Evolutionary conservation across 306 rosid genomes (phyloP).

Genomic region (Quercus wislizeni): DNA sequence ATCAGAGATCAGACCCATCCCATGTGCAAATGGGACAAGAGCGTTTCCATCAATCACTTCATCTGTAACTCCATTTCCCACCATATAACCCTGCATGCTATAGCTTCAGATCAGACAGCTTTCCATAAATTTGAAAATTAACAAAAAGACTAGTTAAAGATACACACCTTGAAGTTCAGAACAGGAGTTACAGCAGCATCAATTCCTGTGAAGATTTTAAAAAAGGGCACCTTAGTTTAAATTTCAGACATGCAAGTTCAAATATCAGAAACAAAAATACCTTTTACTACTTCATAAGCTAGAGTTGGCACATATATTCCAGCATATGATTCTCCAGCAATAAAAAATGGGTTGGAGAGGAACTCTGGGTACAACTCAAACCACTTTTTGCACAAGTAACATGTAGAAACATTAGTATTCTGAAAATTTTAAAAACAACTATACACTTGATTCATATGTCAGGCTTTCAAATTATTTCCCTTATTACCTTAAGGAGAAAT

Average conservation of each 20-base stretch:
- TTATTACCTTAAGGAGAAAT: slow-evolving; percentile 80
- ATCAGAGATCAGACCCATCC: slow-evolving; percentile 93
- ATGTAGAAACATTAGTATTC: slow-evolving; percentile 21
- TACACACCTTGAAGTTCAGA: slow-evolving; percentile 72
- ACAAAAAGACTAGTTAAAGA: slow-evolving; percentile 20
- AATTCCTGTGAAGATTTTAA: slow-evolving; percentile 45
- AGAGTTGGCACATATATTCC: slow-evolving; percentile 96
- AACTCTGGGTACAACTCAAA: slow-evolving; percentile 74
- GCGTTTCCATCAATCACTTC: slow-evolving; percentile 81
- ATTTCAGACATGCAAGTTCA: neutral
- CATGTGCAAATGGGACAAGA: slow-evolving; percentile 86
- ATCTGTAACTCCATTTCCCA: slow-evolving; percentile 95
- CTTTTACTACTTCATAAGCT: slow-evolving; percentile 64
- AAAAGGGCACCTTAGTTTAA: slow-evolving; percentile 2
- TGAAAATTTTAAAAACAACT: slow-evolving; percentile 11
- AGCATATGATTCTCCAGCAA: slow-evolving; percentile 91
- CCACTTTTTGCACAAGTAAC: slow-evolving; percentile 54
- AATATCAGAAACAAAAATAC: slow-evolving; percentile 33
- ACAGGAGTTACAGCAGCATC: slow-evolving; percentile 54
- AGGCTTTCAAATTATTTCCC: slow-evolving; percentile 4
- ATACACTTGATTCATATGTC: slow-evolving; percentile 1
- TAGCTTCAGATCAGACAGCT: slow-evolving; percentile 32
- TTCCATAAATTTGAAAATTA: slow-evolving; percentile 11
- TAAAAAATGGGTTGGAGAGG: slow-evolving; percentile 65
- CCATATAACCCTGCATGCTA: slow-evolving; percentile 72